Evolutionary conservation across 106 monocot genomes (phyloP).

Genomic region (Platanthera guangdongensis): DNA sequence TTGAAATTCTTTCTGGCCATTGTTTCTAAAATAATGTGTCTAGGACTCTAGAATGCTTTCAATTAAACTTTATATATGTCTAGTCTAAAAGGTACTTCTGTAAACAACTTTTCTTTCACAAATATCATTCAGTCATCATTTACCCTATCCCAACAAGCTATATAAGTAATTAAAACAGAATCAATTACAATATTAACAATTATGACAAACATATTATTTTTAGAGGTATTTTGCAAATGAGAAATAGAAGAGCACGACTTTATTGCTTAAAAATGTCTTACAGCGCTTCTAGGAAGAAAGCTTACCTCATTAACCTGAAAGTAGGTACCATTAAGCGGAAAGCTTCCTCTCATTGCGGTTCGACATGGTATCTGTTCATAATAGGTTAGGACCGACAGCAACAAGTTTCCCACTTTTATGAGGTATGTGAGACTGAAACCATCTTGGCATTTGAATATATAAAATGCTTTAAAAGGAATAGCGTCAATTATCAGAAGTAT

Average conservation of each 20-base stretch:
- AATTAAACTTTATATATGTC: neutral
- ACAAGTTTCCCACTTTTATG: neutral
- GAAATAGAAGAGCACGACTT: neutral
- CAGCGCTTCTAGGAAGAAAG: neutral
- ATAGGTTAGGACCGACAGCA: neutral
- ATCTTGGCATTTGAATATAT: neutral
- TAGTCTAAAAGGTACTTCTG: neutral
- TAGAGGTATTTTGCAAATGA: neutral
- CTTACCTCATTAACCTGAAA: slow-evolving; percentile 30
- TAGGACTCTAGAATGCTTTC: neutral
- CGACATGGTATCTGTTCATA: slow-evolving; percentile 24
- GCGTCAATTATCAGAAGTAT: slow-evolving; percentile 37
- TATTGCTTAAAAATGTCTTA: neutral
- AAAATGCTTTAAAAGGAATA: neutral
- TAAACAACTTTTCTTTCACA: neutral
- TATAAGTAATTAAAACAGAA: neutral
- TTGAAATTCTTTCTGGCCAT: too few species aligned
- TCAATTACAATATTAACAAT: neutral
- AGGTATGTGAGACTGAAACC: neutral
- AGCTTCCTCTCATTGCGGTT: slow-evolving; percentile 25
- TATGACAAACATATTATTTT: neutral
- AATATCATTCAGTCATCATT: too few species aligned
- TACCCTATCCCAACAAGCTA: neutral
- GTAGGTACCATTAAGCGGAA: slow-evolving; percentile 29
- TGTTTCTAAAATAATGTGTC: neutral